Conservation (phyloP, 2,329 filamentous ascomycete genomes). For the Diplocarpon rosae region DNA sequence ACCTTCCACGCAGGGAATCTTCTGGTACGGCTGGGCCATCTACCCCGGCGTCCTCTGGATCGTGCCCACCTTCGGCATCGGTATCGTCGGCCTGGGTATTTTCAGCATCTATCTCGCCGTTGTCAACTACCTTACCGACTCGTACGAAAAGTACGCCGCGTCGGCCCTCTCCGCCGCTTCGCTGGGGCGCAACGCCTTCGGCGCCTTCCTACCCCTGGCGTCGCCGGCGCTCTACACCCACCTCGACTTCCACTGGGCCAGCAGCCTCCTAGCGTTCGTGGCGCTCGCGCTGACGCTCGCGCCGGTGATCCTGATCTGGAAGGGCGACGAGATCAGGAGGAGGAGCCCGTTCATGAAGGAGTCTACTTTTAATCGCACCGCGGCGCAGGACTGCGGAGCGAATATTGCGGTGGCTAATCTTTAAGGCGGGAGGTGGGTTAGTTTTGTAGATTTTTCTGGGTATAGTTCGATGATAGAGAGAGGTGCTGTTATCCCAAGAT, state of each 20-base stretch:
- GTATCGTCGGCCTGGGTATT: constrained; percentile 38
- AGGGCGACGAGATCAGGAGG: constrained; percentile 31
- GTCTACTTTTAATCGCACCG: too few species aligned
- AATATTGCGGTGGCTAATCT: too few species aligned
- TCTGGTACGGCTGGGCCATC: constrained; percentile 46
- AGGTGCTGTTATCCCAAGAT: too few species aligned
- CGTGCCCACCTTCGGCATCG: constrained; percentile 30
- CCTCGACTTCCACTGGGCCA: constrained; percentile 34
- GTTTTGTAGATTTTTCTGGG: too few species aligned
- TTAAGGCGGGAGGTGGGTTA: too few species aligned
- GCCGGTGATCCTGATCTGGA: constrained; percentile 29
- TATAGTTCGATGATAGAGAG: too few species aligned
- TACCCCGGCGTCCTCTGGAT: constrained; percentile 42
- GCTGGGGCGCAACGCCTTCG: constrained; percentile 32
- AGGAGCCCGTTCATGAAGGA: too few species aligned
- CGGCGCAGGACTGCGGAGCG: too few species aligned
- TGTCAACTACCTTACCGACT: constrained; percentile 46
- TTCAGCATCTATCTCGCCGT: constrained; percentile 46
- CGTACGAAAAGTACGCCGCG: constrained; percentile 44
- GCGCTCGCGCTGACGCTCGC: constrained; percentile 25
- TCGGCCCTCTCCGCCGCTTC: constrained; percentile 43
- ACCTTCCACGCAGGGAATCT: constrained; percentile 32
- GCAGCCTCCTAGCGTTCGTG: constrained; percentile 33
- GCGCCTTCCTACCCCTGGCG: constrained; percentile 35
- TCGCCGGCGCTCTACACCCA: constrained; percentile 25